These are phyloP conservation scores for Dispira simplex DNA, from an alignment of 192 early-diverging fungal species.

Conservation along the genomic window DNA sequence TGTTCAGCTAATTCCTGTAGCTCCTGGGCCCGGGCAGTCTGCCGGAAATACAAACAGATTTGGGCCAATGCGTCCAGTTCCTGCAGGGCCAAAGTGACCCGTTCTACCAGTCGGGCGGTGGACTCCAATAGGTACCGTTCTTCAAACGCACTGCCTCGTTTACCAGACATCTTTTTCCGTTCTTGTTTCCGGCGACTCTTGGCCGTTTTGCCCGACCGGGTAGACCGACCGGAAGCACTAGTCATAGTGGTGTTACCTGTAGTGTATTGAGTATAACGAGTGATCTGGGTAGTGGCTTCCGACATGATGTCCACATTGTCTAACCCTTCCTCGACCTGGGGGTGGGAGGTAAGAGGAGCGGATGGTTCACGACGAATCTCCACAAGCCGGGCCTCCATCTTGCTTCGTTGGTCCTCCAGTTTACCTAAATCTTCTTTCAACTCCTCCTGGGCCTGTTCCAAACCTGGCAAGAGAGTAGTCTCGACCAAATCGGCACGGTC, in stretches of 20 bases:
- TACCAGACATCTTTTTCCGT: constrained; percentile 69
- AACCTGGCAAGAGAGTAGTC: constrained; percentile 53
- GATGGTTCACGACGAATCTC: constrained; percentile 21
- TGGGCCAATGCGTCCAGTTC: no score
- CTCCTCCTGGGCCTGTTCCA: constrained; percentile 23
- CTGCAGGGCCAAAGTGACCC: constrained; percentile 16
- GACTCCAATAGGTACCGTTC: constrained; percentile 78
- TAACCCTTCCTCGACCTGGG: background rate
- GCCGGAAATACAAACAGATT: no score
- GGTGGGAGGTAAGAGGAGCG: constrained; percentile 9
- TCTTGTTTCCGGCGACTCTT: constrained; percentile 40
- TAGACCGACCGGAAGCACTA: background rate
- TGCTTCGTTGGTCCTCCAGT: constrained; percentile 16
- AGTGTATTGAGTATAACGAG: constrained; percentile 68
- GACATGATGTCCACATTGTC: constrained; percentile 81
- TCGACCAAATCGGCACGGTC: constrained; percentile 54
- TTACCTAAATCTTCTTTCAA: constrained; percentile 24
- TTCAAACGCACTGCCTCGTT: constrained; percentile 78
- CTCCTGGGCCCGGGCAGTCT: no score
- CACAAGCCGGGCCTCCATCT: constrained; percentile 15
- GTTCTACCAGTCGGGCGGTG: constrained; percentile 36
- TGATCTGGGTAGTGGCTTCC: constrained; percentile 89
- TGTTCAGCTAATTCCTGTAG: no score
- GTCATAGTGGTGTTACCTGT: constrained; percentile 28
- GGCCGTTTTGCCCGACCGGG: constrained; percentile 36